Evolutionary conservation across 805 yeast genomes (phyloP), one percentile per base, ranked within the genome.

Genomic region (Ogataea nitratoaversa): DNA sequence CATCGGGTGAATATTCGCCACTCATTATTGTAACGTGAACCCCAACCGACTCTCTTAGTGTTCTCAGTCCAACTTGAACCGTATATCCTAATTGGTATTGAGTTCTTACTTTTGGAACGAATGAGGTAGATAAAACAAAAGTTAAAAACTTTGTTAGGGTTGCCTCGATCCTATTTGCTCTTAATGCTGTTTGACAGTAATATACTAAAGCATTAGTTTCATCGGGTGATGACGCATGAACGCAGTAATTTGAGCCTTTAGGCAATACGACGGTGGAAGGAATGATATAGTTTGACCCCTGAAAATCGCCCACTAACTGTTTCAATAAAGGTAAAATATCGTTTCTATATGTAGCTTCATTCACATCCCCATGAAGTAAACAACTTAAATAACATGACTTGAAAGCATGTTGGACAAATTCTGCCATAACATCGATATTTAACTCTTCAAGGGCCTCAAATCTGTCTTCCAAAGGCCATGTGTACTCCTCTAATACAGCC

Each of bases 31-130:
- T 65, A 9, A 84, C 59, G 49, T 78, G 82, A 3, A 82, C 43
- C 1, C 91, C 91, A 24, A 74, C 57, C 0, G 80, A 72, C 18
- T 69, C 66, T 39, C 79, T 63, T 22, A 76, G 56, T 0, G 72
- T 49, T 43, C 84, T 61, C 19, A 71, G 40, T 0, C 88, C 88
- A 17, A 80, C 74, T n/a, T 71, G 48, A 0, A 81, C 76, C 5
- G 71, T 67, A 53, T 84, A 84, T 0, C 87, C 90, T 40, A 84
- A 56, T 46, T 78, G 84, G 42, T 69, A 70, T 48, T 70, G 72
- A 16, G 68, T 69, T 44, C 90, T 60, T 14, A 83, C 57, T 34
- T 74, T 79, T 2, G 70, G 62, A 1, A 65, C 57, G 16, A 76
- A 62, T 1, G 69, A 59, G 7, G 65, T 46, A 0, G 76, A 64